Evolutionary conservation across 768 basidiomycete species (phyloP).

Genomic region (Phlegmacium glaucopus): DNA sequence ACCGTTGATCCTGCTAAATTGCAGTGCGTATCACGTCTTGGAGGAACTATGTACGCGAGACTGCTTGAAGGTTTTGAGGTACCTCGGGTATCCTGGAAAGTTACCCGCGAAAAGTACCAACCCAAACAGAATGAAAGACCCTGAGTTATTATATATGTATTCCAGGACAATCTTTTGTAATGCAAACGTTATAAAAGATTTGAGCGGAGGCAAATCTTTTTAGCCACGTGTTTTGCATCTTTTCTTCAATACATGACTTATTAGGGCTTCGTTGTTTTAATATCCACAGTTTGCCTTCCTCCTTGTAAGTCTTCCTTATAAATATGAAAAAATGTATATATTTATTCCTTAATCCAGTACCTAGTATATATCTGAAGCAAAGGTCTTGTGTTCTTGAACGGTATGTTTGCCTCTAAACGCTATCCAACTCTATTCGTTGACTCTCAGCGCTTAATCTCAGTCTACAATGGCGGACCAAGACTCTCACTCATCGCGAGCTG

Average conservation of each 20-base stretch:
- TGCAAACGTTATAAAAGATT: neutral
- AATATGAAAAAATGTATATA: neutral
- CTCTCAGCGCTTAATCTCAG: conserved; percentile 13
- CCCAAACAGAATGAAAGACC: conserved; percentile 7
- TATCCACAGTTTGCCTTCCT: conserved; percentile 8
- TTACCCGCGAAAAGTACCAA: conserved; percentile 22
- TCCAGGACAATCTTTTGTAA: too few species aligned
- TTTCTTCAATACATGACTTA: neutral
- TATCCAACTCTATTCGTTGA: conserved; percentile 1
- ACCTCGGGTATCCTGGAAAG: conserved; percentile 37
- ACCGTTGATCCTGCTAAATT: conserved; percentile 46
- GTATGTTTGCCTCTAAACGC: conserved; percentile 13
- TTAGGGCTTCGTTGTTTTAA: conserved; percentile 13
- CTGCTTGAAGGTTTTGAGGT: conserved; percentile 47
- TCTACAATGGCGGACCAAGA: conserved; percentile 42
- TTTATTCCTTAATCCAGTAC: conserved; percentile 7
- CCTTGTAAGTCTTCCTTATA: conserved; percentile 8
- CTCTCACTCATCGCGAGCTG: conserved; percentile 48
- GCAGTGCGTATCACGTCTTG: conserved; percentile 50
- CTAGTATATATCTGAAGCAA: conserved; percentile 4
- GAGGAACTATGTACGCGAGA: conserved; percentile 49
- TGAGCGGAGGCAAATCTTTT: conserved; percentile 31
- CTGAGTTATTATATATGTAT: neutral
- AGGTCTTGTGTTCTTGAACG: conserved; percentile 11
- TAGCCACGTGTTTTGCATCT: conserved; percentile 28